Evolutionary conservation across 2,329 filamentous ascomycete genomes (phyloP).

Genomic region (Shiraia bambusicola): DNA sequence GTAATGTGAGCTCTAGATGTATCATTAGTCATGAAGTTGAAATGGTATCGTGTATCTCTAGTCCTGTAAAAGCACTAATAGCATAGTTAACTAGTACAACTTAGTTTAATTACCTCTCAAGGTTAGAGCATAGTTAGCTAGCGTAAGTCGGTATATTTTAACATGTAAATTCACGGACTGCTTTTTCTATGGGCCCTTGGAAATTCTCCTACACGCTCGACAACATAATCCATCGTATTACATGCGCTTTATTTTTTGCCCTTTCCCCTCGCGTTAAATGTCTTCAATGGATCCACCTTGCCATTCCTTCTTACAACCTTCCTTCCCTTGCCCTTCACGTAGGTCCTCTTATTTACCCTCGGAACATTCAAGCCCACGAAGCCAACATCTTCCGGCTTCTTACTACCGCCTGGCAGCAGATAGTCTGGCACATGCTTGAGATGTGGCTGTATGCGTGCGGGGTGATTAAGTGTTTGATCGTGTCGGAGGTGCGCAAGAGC

Average conservation of each 20-base stretch:
- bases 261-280: conserved; percentile 63
- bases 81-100: too few species aligned
- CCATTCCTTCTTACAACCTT: conserved; percentile 58
- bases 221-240: too few species aligned
- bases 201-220: too few species aligned
- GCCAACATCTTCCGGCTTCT: conserved; percentile 68
- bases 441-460: conserved; percentile 82
- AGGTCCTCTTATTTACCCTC: conserved; percentile 46
- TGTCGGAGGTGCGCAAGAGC: conserved; percentile 86
- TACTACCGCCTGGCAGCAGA: conserved; percentile 71
- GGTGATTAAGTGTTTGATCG: conserved; percentile 76
- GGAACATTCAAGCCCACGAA: conserved; percentile 66
- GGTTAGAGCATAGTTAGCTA: too few species aligned
- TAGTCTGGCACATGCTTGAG: conserved; percentile 87
- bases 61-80: too few species aligned
- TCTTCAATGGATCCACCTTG: conserved; percentile 83
- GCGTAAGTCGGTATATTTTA: too few species aligned
- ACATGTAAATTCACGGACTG: too few species aligned
- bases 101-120: too few species aligned
- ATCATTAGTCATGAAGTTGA: too few species aligned
- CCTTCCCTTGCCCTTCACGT: conserved; percentile 52
- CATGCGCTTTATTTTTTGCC: conserved; percentile 35
- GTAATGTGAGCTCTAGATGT: too few species aligned
- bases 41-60: too few species aligned
- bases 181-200: too few species aligned